A percentile compares a stretch with the other conserved stretches of the same genome.
Evolutionary conservation across 1,139 yeast species (phyloP).

Genomic region (Debaryomyces psychrophilus): DNA sequence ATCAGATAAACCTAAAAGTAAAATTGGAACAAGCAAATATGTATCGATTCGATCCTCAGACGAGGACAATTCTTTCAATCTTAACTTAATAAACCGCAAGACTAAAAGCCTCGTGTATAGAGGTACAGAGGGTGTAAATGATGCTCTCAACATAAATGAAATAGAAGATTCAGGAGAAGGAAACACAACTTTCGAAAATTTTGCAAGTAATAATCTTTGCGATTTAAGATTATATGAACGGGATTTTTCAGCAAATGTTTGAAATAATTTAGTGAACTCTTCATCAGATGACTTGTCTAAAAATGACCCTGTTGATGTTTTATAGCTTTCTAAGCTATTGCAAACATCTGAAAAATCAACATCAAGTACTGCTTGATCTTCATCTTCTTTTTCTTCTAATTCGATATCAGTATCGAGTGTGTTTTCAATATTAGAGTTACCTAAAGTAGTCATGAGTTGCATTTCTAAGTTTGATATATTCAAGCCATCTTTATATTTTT

Average conservation of each 20-base stretch:
- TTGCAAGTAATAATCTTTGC: slow-evolving; percentile 20
- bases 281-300: slow-evolving; percentile 39
- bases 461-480: slow-evolving; percentile 65
- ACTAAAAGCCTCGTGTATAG: slow-evolving; percentile 54
- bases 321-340: slow-evolving; percentile 24
- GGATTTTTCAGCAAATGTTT: slow-evolving; percentile 38
- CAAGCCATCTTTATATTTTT: slow-evolving; percentile 31
- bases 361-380: slow-evolving; percentile 6
- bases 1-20: slow-evolving; percentile 41
- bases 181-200: slow-evolving; percentile 29
- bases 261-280: slow-evolving; percentile 46
- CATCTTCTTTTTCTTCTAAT: slow-evolving; percentile 25
- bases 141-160: slow-evolving; percentile 61
- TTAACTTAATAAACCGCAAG: slow-evolving; percentile 39
- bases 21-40: slow-evolving; percentile 42
- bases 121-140: slow-evolving; percentile 62
- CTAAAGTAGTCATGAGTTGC: slow-evolving; percentile 63
- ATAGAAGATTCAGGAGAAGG: slow-evolving; percentile 39
- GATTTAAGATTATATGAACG: slow-evolving; percentile 24
- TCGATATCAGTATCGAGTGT: slow-evolving; percentile 26
- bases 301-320: slow-evolving; percentile 37
- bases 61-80: slow-evolving; percentile 36
- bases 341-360: slow-evolving; percentile 19
- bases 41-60: slow-evolving; percentile 21
- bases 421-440: slow-evolving; percentile 21